Evolutionary conservation across 148 eudicot species (phyloP), one percentile per base, ranked within the genome.

Genomic region (Dianthus caryophyllus): DNA sequence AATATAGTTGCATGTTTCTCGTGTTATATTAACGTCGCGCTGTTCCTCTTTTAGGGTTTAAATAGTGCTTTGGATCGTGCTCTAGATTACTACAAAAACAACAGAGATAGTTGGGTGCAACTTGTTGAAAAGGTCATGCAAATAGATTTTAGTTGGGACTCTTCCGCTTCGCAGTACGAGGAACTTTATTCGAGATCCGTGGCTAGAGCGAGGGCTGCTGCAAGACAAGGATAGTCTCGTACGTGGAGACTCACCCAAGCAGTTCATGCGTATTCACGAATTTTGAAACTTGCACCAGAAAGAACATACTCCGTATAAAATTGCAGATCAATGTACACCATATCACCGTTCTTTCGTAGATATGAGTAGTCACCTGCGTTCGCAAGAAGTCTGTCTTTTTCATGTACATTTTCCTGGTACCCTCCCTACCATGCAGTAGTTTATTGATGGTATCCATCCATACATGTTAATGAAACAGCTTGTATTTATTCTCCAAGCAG

Each of bases 61-160:
- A 86, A 82, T 60, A 72, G 80, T 71, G 98, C 96, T 55, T 77
- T 90, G 68, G 92, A 90, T 55, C 90, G 98, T 53, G 97, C 97
- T 33, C 48, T 94, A 67, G 39, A 75, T 59, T 80, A 71, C 75
- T 88, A 80, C 73, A 76, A 59, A 60, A 84, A 71, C 41, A 69
- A 82, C 69, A 68, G 63, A 73, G 83, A 79, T 60, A 70, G 75
- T 58, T 94, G 98, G 98, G 75, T 73, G 70, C 78, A 84, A 71
- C 92, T 94, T 69, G 90, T 90, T 75, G 81, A 79, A 66, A 90
- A 88, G 78, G 96, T 75, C 68, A 94, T 94, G 98, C 65, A 41
- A 36, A 80, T 90, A 48, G 95, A 94, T 71, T 90, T 88, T 50
- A 90, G 98, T 70, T 94, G 98, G 98, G 92, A 88, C 25, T 69